Percentiles rank a stretch among this genome's conserved stretches.
Evolutionary conservation across 1,139 yeast genomes (phyloP).

Genomic region (Protomyces gravidus): DNA sequence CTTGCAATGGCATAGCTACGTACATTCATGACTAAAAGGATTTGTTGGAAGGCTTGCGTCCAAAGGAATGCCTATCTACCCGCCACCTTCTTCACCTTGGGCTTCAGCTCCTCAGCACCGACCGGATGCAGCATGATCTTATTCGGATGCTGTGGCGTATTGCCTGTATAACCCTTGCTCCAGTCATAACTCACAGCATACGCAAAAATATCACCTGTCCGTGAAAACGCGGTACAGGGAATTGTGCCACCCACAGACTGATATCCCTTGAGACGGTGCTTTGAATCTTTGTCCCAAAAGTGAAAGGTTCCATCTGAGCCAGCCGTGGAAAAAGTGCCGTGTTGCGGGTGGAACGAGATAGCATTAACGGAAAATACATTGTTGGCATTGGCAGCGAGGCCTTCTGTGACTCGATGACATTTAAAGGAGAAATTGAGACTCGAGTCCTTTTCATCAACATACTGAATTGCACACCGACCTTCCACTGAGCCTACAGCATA

Average conservation of each 20-base stretch:
- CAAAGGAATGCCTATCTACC: slow-evolving; percentile 2
- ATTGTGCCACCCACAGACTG: slow-evolving; percentile 62
- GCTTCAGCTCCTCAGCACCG: slow-evolving; percentile 81
- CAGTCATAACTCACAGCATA: slow-evolving; percentile 93
- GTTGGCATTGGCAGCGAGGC: slow-evolving; percentile 46
- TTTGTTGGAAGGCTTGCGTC: too few relatives aligned
- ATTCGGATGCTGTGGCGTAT: slow-evolving; percentile 70
- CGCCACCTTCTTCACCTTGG: slow-evolving; percentile 46
- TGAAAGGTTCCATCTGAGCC: slow-evolving; percentile 93
- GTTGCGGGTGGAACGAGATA: slow-evolving; percentile 79
- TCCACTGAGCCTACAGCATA: slow-evolving; percentile 91
- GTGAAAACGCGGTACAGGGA: slow-evolving; percentile 73
- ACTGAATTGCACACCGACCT: slow-evolving; percentile 96
- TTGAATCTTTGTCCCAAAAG: slow-evolving; percentile 94
- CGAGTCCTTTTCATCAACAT: slow-evolving; percentile 62
- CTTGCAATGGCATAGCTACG: too few relatives aligned
- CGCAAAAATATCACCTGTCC: slow-evolving; percentile 79
- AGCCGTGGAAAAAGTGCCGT: slow-evolving; percentile 89
- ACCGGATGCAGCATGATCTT: slow-evolving; percentile 77
- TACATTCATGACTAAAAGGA: too few relatives aligned
- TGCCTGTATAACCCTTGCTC: slow-evolving; percentile 58
- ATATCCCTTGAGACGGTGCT: slow-evolving; percentile 79
- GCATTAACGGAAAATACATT: slow-evolving; percentile 75
- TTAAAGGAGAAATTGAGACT: slow-evolving; percentile 64
- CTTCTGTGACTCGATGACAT: slow-evolving; percentile 67